Evolutionary conservation across 192 early-diverging fungal genomes (phyloP).

Genomic region (Lobosporangium transversale): DNA sequence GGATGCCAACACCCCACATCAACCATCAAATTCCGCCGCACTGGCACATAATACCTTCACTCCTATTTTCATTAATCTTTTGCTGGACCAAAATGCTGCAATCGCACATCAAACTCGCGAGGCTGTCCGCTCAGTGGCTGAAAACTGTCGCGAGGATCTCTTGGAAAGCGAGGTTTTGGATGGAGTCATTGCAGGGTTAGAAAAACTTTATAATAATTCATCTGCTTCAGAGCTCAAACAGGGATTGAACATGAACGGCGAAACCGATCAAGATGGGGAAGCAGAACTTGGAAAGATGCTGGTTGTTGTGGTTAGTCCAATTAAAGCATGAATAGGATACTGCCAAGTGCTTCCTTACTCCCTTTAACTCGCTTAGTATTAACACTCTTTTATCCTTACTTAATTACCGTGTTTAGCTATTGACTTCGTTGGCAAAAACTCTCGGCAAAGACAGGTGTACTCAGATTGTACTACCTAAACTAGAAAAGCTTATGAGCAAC

Average conservation of each 20-base stretch:
- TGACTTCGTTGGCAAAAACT: slow-evolving; percentile 57
- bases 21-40: slow-evolving; percentile 5
- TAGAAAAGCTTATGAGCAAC: slow-evolving; percentile 56
- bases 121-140: slow-evolving; percentile 56
- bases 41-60: slow-evolving; percentile 55
- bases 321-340: background rate
- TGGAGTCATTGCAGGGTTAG: slow-evolving; percentile 62
- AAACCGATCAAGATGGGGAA: slow-evolving; percentile 51
- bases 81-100: slow-evolving; percentile 67
- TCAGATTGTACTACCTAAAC: slow-evolving; percentile 57
- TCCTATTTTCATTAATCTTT: slow-evolving; percentile 56
- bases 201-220: slow-evolving; percentile 30
- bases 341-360: no score
- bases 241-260: slow-evolving; percentile 5
- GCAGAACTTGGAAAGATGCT: slow-evolving; percentile 55
- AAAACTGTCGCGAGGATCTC: slow-evolving; percentile 45
- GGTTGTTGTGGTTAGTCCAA: slow-evolving; percentile 49
- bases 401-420: no score
- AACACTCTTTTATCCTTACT: background rate
- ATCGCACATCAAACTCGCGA: slow-evolving; percentile 61
- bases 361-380: no score
- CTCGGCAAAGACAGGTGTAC: slow-evolving; percentile 59
- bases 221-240: slow-evolving; percentile 7
- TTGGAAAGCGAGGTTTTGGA: slow-evolving; percentile 61
- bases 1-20: slow-evolving; percentile 2